These are phyloP conservation scores for Fonsecaea monophora DNA, from an alignment of 2,329 filamentous ascomycete genomes.

Conservation along the genomic window DNA sequence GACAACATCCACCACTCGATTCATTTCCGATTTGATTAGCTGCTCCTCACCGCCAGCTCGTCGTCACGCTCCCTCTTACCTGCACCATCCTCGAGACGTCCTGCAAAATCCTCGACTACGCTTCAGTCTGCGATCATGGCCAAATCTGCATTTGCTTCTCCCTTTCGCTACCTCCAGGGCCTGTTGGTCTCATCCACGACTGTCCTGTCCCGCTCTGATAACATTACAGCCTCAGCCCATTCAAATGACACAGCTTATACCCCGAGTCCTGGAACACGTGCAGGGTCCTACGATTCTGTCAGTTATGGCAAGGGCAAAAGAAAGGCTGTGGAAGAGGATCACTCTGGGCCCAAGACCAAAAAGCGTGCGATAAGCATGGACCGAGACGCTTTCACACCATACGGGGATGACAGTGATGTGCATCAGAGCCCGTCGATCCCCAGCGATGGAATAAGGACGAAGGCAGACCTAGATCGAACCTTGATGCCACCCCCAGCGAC, in stretches of 20 bases:
- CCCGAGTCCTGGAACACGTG: not conserved
- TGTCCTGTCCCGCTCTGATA: not conserved
- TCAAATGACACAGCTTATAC: not conserved
- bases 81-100: not conserved
- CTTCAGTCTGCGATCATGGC: constrained; percentile 10
- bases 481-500: constrained; percentile 39
- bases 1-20: not conserved
- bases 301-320: constrained; percentile 26
- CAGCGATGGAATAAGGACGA: not conserved
- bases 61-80: not conserved
- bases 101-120: not conserved
- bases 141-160: constrained; percentile 12
- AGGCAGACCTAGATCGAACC: constrained; percentile 25
- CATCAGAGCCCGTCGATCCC: not conserved
- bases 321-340: constrained; percentile 16
- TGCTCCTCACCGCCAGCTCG: constrained; percentile 17
- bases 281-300: not conserved
- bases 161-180: constrained; percentile 12
- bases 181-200: constrained; percentile 7
- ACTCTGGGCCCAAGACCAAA: constrained; percentile 22
- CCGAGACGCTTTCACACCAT: constrained; percentile 12
- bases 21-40: constrained; percentile 8
- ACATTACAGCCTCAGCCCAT: not conserved
- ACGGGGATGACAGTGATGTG: constrained; percentile 7
- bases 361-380: constrained; percentile 19